A percentile compares a stretch with the other conserved stretches of the same genome.
These are phyloP conservation scores for Tillandsia fasciculata DNA, from an alignment of 176 grass and related monocot species.

Conservation along the genomic window DNA sequence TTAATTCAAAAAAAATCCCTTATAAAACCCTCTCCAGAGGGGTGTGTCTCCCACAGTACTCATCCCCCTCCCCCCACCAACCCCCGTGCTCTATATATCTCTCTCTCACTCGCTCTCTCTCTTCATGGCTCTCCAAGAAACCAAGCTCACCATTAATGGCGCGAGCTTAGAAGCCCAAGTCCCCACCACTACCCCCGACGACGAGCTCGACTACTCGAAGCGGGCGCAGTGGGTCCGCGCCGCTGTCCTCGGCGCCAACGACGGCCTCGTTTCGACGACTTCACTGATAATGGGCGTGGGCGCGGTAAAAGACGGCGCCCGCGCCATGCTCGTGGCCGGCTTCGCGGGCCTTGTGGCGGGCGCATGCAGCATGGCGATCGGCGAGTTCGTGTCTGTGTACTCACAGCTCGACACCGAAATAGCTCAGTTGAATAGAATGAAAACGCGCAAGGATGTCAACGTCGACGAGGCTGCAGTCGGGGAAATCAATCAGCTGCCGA, in stretches of 20 bases:
- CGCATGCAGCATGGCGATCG: background rate
- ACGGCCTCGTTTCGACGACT: background rate
- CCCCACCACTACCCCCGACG: background rate
- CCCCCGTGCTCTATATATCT: too few species aligned
- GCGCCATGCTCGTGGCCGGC: background rate
- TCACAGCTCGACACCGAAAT: background rate
- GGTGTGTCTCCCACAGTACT: background rate
- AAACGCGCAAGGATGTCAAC: background rate
- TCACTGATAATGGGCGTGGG: background rate
- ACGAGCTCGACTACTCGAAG: background rate
- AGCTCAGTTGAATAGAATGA: background rate
- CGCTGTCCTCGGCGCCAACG: background rate
- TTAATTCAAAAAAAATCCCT: too few species aligned
- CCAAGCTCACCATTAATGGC: background rate
- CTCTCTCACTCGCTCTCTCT: background rate
- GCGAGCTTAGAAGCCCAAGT: background rate
- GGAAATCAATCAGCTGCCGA: background rate
- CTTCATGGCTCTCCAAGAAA: background rate
- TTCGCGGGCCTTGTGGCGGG: background rate
- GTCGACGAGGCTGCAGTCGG: background rate
- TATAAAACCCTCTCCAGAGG: background rate
- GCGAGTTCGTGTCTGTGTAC: background rate
- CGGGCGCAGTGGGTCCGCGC: background rate
- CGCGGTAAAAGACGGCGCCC: background rate
- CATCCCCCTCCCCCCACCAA: background rate